Conservation (phyloP, 2,329 filamentous ascomycete species). For the Stenocarpella maydis region DNA sequence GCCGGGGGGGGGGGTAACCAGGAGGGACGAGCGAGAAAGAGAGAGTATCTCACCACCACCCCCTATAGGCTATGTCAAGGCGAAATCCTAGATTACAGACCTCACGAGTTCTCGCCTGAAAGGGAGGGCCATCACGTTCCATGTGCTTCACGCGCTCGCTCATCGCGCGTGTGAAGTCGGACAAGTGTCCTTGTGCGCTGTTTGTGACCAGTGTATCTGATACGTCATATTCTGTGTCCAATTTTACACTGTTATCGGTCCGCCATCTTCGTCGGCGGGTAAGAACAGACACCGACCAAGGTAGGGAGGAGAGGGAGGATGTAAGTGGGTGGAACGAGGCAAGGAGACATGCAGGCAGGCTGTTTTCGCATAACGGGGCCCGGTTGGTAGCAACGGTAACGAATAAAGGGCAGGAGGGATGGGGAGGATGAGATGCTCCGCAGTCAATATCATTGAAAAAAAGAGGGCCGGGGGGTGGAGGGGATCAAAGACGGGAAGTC, state of each 20-base stretch:
- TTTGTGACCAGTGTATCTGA: slow-evolving; percentile 20
- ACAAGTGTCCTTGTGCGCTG: background rate
- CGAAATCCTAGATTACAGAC: background rate
- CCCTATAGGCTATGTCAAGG: background rate
- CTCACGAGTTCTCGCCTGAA: background rate
- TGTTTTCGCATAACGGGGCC: background rate
- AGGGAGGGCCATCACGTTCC: background rate
- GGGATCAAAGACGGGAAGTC: slow-evolving; percentile 12
- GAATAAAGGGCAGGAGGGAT: background rate
- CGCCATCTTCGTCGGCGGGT: background rate
- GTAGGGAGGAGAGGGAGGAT: background rate
- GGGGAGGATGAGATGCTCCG: slow-evolving; percentile 7
- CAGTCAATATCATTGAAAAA: slow-evolving; percentile 5
- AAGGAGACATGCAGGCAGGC: background rate
- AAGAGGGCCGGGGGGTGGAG: background rate
- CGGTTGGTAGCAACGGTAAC: slow-evolving; percentile 1
- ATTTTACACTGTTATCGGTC: background rate
- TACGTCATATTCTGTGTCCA: slow-evolving; percentile 21
- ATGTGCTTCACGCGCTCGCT: background rate
- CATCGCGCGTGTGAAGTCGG: background rate
- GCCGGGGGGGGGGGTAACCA: background rate
- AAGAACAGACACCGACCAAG: background rate
- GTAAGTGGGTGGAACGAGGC: background rate
- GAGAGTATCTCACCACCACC: slow-evolving; percentile 5
- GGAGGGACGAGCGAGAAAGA: too few species aligned